A percentile compares a stretch with the other conserved stretches of the same genome.
Conservation (phyloP, 2,329 filamentous ascomycete species). For the Aspergillus quadricinctus region DNA sequence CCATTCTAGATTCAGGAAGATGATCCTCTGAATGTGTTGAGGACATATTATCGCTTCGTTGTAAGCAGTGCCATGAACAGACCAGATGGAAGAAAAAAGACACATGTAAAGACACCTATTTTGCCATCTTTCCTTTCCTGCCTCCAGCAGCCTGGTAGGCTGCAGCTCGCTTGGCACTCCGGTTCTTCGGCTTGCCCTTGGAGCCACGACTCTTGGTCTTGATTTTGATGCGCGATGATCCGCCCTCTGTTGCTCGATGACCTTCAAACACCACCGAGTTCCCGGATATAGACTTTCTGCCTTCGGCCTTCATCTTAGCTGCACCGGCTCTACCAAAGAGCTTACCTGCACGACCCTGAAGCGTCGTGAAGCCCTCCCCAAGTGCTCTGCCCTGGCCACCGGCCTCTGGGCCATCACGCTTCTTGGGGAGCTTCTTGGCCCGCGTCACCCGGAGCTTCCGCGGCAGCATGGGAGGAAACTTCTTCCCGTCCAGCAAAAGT, state of each 20-base stretch:
- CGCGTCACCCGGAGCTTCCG: conserved; percentile 79
- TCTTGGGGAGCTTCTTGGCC: conserved; percentile 66
- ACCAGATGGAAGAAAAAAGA: background rate
- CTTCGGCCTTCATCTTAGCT: conserved; percentile 30
- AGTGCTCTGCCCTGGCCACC: conserved; percentile 18
- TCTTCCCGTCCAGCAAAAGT: conserved; percentile 81
- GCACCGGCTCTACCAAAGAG: conserved; percentile 38
- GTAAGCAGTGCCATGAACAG: background rate
- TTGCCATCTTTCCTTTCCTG: conserved; percentile 18
- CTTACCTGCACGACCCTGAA: conserved; percentile 37
- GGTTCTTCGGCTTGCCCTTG: conserved; percentile 39
- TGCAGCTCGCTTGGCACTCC: conserved; percentile 41
- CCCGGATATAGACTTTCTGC: conserved; percentile 23
- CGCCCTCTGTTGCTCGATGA: conserved; percentile 37
- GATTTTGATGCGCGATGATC: conserved; percentile 27
- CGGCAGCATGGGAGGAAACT: conserved; percentile 90
- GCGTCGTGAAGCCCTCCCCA: conserved; percentile 28
- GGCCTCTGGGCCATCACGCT: conserved; percentile 15
- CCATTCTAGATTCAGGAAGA: background rate
- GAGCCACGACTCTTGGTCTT: conserved; percentile 37
- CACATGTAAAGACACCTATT: conserved; percentile 2
- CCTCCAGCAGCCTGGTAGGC: conserved; percentile 39
- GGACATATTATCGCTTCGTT: background rate
- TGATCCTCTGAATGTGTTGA: background rate
- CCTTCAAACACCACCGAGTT: conserved; percentile 44